A percentile compares a stretch with the other conserved stretches of the same genome.
Evolutionary conservation across 768 basidiomycete species (phyloP).

Genomic region (Mycena indigotica): DNA sequence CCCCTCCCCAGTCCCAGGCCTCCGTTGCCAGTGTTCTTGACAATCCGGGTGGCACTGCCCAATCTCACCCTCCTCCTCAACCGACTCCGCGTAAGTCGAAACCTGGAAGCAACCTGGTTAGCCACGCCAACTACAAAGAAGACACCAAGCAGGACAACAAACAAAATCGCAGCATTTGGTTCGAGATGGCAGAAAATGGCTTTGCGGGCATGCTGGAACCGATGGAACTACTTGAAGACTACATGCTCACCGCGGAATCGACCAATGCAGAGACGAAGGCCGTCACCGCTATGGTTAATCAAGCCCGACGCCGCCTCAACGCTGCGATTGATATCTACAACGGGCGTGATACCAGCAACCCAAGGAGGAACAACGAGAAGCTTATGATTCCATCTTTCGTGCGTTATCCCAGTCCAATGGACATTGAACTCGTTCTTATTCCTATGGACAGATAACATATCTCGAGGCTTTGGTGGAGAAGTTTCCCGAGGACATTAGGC

Average conservation of each 20-base stretch:
- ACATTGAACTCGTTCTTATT: background rate
- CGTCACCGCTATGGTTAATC: no score
- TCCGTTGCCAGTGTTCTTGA: no score
- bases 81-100: background rate
- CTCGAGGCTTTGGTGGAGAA: background rate
- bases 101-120: background rate
- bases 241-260: no score
- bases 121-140: background rate
- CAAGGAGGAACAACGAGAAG: background rate
- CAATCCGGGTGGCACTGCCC: no score
- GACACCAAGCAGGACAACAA: background rate
- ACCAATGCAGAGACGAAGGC: no score
- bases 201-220: background rate
- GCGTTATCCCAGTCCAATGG: background rate
- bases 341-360: background rate
- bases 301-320: background rate
- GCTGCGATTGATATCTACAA: background rate
- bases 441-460: background rate
- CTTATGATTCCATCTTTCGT: background rate
- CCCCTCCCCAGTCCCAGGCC: no score
- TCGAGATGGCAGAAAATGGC: background rate
- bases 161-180: background rate
- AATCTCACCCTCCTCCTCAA: no score
- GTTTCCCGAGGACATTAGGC: background rate
- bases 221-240: no score